phyloP scores from a whole-genome alignment of 768 basidiomycete species.

The Sutorius australiensis region DNA sequence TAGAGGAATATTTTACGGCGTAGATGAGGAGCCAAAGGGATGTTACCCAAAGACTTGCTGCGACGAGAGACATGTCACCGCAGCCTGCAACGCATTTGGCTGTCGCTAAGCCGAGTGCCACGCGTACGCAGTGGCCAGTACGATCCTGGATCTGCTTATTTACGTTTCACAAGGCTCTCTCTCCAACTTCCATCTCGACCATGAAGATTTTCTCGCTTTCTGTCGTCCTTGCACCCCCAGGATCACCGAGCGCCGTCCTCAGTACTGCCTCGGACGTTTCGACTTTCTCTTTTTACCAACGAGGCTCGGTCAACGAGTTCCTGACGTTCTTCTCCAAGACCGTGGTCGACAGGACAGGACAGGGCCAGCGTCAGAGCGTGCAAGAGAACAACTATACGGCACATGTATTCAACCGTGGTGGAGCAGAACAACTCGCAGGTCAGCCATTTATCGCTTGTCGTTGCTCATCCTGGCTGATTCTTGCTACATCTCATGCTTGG shows the following conservation, averaged over 20 bases:
- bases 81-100: constrained; percentile 1
- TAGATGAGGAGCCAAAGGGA: constrained; percentile 26
- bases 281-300: constrained; percentile 92
- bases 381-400: constrained; percentile 92
- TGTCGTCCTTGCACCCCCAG: constrained; percentile 63
- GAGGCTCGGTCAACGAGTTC: constrained; percentile 84
- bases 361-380: constrained; percentile 88
- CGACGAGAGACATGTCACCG: constrained; percentile 17
- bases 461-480: neutral
- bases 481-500: constrained; percentile 4
- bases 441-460: constrained; percentile 20
- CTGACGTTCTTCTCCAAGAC: constrained; percentile 93
- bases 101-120: neutral
- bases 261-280: constrained; percentile 74
- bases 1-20: constrained; percentile 21
- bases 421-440: constrained; percentile 85
- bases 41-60: constrained; percentile 19
- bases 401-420: constrained; percentile 89
- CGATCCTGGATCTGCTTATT: neutral
- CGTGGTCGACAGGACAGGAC: constrained; percentile 80
- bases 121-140: neutral
- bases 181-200: constrained; percentile 18
- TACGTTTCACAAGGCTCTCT: constrained; percentile 9
- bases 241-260: constrained; percentile 61
- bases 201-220: constrained; percentile 91